phyloP scores from a whole-genome alignment of 139 green algal genomes.

The Chlorella sp. region DNA sequence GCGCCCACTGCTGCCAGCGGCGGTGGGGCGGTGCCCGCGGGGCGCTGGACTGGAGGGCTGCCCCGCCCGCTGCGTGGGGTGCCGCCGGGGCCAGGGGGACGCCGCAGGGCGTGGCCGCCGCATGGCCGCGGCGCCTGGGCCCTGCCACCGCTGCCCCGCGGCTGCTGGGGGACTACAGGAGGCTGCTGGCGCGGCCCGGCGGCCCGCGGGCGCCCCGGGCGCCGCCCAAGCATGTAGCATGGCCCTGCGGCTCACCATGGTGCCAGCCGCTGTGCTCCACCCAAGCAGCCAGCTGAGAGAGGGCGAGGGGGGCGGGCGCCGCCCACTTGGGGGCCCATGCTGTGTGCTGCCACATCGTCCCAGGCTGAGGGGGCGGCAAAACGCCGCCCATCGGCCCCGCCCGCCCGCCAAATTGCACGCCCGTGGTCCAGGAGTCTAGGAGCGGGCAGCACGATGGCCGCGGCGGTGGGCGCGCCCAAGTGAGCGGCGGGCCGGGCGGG shows the following conservation, averaged over 20 bases:
- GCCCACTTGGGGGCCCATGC: not conserved
- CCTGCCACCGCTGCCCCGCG: not conserved
- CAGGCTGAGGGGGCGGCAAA: too few species aligned
- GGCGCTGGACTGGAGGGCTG: not conserved
- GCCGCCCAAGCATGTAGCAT: not conserved
- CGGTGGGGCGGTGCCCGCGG: too few species aligned
- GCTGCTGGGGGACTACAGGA: not conserved
- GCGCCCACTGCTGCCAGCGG: not conserved
- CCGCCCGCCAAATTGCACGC: too few species aligned
- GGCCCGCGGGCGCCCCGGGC: not conserved
- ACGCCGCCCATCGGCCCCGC: too few species aligned
- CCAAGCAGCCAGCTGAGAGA: slow-evolving; percentile 6
- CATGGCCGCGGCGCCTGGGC: not conserved
- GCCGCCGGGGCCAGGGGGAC: too few species aligned
- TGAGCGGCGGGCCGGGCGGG: not conserved
- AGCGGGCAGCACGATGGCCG: slow-evolving; percentile 5
- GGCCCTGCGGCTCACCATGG: not conserved
- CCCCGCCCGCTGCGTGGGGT: not conserved
- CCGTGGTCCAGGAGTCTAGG: too few species aligned
- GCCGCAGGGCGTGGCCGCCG: not conserved
- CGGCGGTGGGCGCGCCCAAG: not conserved
- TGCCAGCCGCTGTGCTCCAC: not conserved
- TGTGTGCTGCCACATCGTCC: too few species aligned
- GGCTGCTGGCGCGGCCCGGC: not conserved
- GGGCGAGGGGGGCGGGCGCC: not conserved